Base-by-base conservation (phyloP, 148 eudicot genomes). In the Linanthus parryae region DNA sequence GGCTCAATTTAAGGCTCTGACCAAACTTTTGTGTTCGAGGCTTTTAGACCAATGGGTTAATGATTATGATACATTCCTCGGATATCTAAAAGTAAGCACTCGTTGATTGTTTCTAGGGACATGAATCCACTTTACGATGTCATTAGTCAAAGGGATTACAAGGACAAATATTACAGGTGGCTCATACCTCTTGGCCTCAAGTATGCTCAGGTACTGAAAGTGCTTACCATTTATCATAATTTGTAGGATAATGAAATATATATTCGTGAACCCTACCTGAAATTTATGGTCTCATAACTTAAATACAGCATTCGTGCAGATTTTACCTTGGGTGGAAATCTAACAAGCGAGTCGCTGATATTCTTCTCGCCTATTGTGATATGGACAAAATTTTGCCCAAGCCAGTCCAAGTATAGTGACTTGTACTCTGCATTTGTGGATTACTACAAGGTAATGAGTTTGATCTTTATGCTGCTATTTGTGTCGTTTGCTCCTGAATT, bases 311-410 rank as follows among this genome's bases (percentile, higher is more conserved):
- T 65, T 66, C 72, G 36, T 83, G 89, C 84, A 91, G 98, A 79
- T 78, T 79, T 81, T 92, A 43, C 96, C 96, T 23, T 92, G 98
- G 98, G 98, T 62, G 98, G 98, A 70, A 82, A 81, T 66, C 57
- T 92, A 47, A 92, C 98, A 0, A 69, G 87, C 50, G 98, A 92
- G 55, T 92, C 98, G 14, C 44, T 92, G 76, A 77, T 65, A 68
- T 92, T 92, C 62, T 92, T 92, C 81, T 92, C 98, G 23, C 99
- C 99, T 12, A 79, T 92, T 44, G 85, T 87, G 16, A 77, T 92
- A 62, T 92, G 99, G 99, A 87, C 83, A 34, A 88, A 64, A 67
- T 92, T 87, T 54, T 61, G 76, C 47, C 56, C 96, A 23, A 78
- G 77, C 67, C 64, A 72, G 43, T 41, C 62, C 35, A 92, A 73